phyloP scores from a whole-genome alignment of 2,329 filamentous ascomycete genomes.

The Aspergillus amoenus region DNA sequence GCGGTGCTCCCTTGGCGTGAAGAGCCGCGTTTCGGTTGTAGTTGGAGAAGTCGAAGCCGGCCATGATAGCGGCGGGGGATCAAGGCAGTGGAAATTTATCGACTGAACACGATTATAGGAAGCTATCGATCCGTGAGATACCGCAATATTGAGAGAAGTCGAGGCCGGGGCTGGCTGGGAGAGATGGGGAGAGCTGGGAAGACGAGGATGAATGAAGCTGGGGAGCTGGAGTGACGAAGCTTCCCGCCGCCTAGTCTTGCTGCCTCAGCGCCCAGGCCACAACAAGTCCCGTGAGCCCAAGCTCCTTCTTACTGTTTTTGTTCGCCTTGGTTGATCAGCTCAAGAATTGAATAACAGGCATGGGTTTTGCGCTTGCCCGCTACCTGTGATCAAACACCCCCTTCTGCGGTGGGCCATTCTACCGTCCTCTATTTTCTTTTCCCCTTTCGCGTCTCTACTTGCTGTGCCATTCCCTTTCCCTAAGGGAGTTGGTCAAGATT shows the following conservation, averaged over 20 bases:
- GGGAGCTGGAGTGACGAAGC: conserved; percentile 44
- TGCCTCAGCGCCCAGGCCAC: conserved; percentile 22
- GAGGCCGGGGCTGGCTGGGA: neutral
- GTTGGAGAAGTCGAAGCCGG: conserved; percentile 99
- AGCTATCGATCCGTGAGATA: neutral
- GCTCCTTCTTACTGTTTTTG: conserved; percentile 21
- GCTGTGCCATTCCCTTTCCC: conserved; percentile 20
- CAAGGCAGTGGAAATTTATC: conserved; percentile 20
- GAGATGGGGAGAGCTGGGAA: neutral
- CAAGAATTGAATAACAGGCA: neutral
- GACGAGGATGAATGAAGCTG: conserved; percentile 21
- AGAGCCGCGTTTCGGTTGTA: conserved; percentile 98
- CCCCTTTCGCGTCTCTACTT: conserved; percentile 9
- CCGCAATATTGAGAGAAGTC: neutral
- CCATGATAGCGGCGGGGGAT: conserved; percentile 62
- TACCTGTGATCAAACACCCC: conserved; percentile 1
- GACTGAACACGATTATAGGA: neutral
- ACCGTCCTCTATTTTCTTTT: conserved; percentile 1
- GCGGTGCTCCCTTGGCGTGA: conserved; percentile 86
- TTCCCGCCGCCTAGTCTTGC: conserved; percentile 35
- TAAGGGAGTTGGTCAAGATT: conserved; percentile 39
- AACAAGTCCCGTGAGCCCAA: conserved; percentile 17
- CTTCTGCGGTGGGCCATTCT: neutral
- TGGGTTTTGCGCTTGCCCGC: neutral
- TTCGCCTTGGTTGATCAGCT: conserved; percentile 3